Base-by-base conservation (phyloP, 2,329 filamentous ascomycete species). In the Sporothrix pseudoabietina region DNA sequence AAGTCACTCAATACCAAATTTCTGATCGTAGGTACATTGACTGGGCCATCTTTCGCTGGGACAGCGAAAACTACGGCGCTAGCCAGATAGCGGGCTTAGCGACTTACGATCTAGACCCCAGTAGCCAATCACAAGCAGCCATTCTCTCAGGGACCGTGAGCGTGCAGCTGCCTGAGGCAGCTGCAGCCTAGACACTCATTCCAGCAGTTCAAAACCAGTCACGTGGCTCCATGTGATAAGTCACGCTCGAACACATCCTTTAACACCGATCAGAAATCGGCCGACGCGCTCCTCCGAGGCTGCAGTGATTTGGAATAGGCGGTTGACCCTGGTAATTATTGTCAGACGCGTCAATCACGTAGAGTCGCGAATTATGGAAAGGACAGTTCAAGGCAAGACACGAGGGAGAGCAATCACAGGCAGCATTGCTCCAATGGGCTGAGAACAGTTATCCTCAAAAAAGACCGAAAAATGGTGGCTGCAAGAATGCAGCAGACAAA, bases 131-230 rank as follows among this genome's bases (percentile, higher is more conserved):
- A 68, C 4, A 16, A 12, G n/a, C 39, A 10, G 9, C 9, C 19
- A 6, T 26, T 41, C n/a, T 26, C 61, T 30, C 61, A 65, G 39
- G 61, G 3, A 65, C 61, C 9, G 61, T 47, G 39, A 30, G 19
- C 61, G 61, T 65, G n/a, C n/a, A 65, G n/a, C 39, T 16, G 61
- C 59, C 61, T 65, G 61, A 65, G 61, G 61, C 61, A 65, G n/a
- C 30, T 1, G 14, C 9, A 14, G 22, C 22, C 22, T 4, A 22
- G 35, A 35, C 35, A 35, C 4, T 8, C 5, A 35, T 2, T n/a
- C 52, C n/a, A 14, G 6, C 41, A 14, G 8, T 12, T 12, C 8
- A 6, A 26, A 1, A 19, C 14, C 30, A 12, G 39, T 63, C 59
- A 47, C 10, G 19, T 47, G n/a, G 0, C 22, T 12, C 6, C 41